Base-by-base conservation (phyloP, 371 early-diverging fungal species). In the Fennellomyces sp. region DNA sequence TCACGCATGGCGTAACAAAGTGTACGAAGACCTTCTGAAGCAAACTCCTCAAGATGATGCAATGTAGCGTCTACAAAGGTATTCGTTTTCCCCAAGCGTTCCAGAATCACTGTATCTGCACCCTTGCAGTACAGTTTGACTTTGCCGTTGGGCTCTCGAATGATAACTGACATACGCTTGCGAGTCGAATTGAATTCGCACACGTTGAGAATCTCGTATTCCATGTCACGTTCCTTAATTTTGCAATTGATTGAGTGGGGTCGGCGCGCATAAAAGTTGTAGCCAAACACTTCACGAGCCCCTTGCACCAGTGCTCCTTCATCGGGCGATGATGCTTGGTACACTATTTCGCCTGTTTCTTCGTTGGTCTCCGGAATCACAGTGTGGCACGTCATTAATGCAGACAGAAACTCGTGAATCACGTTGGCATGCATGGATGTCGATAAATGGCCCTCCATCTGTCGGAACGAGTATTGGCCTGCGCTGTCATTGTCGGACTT, bases 161-260 rank as follows among this genome's bases (percentile, higher is more conserved):
- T 80, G 27, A 98, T 75, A 2, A 92, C 91, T 2, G 94, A 94
- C 99, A 98, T 97, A 50, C 99, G 88, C 69, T 98, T 98, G 35
- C 99, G 85, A 17, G 96, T 96, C 36, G 94, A 93, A 69, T 97
- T 97, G 83, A 98, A 98, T 70, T 98, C 99, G 73, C 94, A 94
- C 49, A 97, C 91, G 64, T 95, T 94, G 29, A 98, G 74, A 38
- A 98, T 85, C 70, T 96, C 91, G 65, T 84, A 95, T 60, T 91
- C 88, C 33, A 75, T 50, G 28, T 86, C 83, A 1, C 71, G 61
- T 0, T 85, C 91, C 56, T 85, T 78, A 28, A 88, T 81, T n/a
- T 65, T 66, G 50, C 94, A 86, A 19, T 81, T 86, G 51, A 97
- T 94, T 0, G 93, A 91, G 50, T 89, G 89, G 8, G 97, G 96